These are phyloP conservation scores for Phytophthora parvispora DNA, from an alignment of 352 stramenopile species.

Conservation along the genomic window DNA sequence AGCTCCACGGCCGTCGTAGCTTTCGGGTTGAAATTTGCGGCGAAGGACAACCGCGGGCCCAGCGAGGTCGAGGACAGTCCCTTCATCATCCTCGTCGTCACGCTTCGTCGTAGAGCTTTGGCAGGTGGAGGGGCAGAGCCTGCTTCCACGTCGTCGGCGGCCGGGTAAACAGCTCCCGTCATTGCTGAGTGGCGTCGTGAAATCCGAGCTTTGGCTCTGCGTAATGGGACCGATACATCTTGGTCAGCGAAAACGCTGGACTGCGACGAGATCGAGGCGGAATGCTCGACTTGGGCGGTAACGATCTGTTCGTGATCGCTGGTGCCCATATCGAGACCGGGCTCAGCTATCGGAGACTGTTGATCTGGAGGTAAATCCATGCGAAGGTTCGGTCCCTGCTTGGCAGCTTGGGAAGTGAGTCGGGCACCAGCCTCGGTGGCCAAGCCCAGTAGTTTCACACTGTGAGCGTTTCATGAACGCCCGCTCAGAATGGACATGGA, in stretches of 20 bases:
- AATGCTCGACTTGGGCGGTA: background rate
- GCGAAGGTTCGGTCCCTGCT: too few species aligned
- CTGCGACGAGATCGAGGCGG: background rate
- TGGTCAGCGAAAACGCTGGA: background rate
- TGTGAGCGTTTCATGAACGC: too few species aligned
- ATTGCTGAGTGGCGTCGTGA: background rate
- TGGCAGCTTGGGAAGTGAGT: too few species aligned
- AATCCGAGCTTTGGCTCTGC: background rate
- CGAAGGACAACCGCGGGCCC: background rate
- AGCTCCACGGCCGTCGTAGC: background rate
- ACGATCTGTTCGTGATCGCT: background rate
- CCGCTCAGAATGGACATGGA: too few species aligned
- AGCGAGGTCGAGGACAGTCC: background rate
- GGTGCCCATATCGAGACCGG: background rate
- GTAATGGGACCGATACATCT: background rate
- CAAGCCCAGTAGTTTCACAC: too few species aligned
- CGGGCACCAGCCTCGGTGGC: too few species aligned
- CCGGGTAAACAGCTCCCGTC: background rate
- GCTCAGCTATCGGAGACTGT: too few species aligned
- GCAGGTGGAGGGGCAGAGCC: background rate
- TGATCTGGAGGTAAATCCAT: too few species aligned
- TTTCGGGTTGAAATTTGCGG: background rate
- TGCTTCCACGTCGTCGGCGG: background rate
- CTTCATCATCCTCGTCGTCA: background rate
- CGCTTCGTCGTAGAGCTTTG: slow-evolving; percentile 1